Evolutionary conservation across 192 early-diverging fungal species (phyloP).

Genomic region (Kickxella alabastrina): DNA sequence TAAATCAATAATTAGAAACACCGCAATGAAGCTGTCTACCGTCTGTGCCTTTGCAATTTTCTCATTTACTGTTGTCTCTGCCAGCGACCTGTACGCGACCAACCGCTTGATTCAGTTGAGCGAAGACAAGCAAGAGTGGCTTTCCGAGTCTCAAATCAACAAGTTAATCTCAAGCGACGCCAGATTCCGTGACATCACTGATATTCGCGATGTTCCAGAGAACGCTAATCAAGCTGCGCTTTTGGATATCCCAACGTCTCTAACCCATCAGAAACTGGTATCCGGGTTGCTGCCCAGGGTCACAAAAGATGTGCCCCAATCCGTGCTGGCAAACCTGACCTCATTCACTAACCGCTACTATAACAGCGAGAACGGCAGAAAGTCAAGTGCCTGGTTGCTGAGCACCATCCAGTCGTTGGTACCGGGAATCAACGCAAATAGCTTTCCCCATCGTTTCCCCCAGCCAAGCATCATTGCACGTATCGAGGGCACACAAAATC

Average conservation of each 20-base stretch:
- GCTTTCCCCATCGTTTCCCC: constrained; percentile 16
- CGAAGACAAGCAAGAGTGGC: constrained; percentile 6
- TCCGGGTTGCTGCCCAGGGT: constrained; percentile 54
- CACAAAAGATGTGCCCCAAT: constrained; percentile 55
- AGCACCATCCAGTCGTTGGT: constrained; percentile 32
- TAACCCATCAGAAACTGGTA: constrained; percentile 54
- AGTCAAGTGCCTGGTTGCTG: constrained; percentile 63
- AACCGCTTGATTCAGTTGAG: constrained; percentile 5
- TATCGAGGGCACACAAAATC: constrained; percentile 1
- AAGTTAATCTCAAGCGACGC: not conserved
- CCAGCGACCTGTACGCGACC: not conserved
- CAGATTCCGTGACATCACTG: constrained; percentile 22
- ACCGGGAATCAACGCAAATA: constrained; percentile 3
- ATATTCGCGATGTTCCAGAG: not conserved
- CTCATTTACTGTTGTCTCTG: not conserved
- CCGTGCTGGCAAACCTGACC: constrained; percentile 66
- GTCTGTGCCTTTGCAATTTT: too few species aligned
- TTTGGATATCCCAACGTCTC: constrained; percentile 30
- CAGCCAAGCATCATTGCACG: constrained; percentile 19
- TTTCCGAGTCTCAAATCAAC: constrained; percentile 2
- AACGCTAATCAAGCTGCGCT: not conserved
- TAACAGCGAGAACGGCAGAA: constrained; percentile 56
- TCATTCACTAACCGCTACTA: constrained; percentile 81
- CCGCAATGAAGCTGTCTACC: too few species aligned
- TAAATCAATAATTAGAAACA: too few species aligned